phyloP scores from a whole-genome alignment of 768 basidiomycete species.

The Boletus fagicola region DNA sequence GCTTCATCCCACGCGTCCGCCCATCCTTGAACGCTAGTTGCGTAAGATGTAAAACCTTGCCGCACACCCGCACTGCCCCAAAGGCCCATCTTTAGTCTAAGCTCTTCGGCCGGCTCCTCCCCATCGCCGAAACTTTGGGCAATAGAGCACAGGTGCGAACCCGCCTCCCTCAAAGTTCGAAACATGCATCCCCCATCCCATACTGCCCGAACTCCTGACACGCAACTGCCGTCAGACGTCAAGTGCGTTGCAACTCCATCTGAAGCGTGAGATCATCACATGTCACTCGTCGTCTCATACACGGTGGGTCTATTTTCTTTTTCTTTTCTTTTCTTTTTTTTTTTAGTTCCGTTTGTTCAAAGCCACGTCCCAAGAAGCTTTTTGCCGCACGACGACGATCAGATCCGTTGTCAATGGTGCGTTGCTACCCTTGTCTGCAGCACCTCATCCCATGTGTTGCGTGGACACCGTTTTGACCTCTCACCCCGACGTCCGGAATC shows the following conservation, averaged over 20 bases:
- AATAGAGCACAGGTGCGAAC: neutral
- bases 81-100: neutral
- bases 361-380: neutral
- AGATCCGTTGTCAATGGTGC: neutral
- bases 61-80: conserved; percentile 13
- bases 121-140: conserved; percentile 5
- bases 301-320: neutral
- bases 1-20: conserved; percentile 1
- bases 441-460: neutral
- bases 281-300: neutral
- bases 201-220: neutral
- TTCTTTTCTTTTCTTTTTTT: neutral
- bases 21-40: neutral
- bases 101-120: neutral
- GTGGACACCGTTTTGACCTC: neutral
- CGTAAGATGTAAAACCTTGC: conserved; percentile 7
- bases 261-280: conserved; percentile 2
- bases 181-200: neutral
- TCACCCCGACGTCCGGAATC: neutral
- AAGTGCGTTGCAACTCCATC: conserved; percentile 4
- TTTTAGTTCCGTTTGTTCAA: neutral
- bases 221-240: conserved; percentile 5
- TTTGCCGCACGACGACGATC: neutral
- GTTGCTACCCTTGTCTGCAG: conserved; percentile 8
- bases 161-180: neutral